phyloP scores from a whole-genome alignment of 2,329 filamentous ascomycete genomes.

The Sclerotinia minor region DNA sequence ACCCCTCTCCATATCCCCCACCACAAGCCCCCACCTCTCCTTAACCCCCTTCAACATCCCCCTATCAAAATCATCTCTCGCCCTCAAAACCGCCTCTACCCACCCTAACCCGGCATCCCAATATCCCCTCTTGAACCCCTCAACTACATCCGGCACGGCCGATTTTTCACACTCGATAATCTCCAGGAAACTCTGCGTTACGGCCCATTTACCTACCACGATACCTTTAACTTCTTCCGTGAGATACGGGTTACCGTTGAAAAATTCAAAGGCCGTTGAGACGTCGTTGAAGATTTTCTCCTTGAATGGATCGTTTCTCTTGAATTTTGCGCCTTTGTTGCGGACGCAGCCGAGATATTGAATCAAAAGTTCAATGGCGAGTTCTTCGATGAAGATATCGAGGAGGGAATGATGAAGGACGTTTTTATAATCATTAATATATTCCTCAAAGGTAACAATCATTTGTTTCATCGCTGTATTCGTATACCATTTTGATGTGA shows the following conservation, averaged over 20 bases:
- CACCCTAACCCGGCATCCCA: constrained; percentile 94
- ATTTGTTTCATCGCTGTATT: constrained; percentile 89
- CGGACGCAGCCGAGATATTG: constrained; percentile 81
- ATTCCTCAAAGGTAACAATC: constrained; percentile 92
- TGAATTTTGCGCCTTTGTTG: constrained; percentile 89
- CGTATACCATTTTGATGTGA: constrained; percentile 86
- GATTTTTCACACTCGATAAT: constrained; percentile 77
- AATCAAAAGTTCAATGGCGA: constrained; percentile 86
- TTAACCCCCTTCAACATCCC: constrained; percentile 87
- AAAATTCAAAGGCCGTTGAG: constrained; percentile 85
- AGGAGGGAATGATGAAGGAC: constrained; percentile 84
- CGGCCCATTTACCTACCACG: constrained; percentile 91
- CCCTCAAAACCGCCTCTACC: constrained; percentile 88
- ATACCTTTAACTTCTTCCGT: constrained; percentile 67
- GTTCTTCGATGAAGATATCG: constrained; percentile 90
- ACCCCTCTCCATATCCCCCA: constrained; percentile 75
- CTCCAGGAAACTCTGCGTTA: constrained; percentile 79
- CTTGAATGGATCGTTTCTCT: constrained; percentile 79
- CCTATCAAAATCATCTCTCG: constrained; percentile 90
- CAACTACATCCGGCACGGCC: constrained; percentile 74
- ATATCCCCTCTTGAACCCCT: constrained; percentile 78
- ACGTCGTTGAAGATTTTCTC: constrained; percentile 95
- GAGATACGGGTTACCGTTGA: constrained; percentile 60
- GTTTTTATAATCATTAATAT: constrained; percentile 80
- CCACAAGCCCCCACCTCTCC: constrained; percentile 80